These are phyloP conservation scores for Hypoxylon sp. DNA, from an alignment of 2,329 filamentous ascomycete species.

Conservation along the genomic window DNA sequence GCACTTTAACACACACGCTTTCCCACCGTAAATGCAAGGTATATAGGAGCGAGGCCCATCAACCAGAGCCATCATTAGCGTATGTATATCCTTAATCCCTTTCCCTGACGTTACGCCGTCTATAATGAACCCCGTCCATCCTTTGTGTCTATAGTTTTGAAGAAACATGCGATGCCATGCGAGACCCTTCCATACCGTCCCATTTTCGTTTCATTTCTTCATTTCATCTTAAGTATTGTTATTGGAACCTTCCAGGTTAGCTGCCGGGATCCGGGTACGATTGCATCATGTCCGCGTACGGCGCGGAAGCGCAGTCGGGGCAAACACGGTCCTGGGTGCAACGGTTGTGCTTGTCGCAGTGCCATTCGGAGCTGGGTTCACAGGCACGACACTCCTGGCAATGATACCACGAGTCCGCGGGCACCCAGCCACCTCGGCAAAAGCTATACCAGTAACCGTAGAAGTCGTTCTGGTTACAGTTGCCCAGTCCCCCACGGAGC, in stretches of 20 bases:
- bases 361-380: slow-evolving; percentile 49
- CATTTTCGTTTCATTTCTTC: neutral
- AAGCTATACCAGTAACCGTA: slow-evolving; percentile 52
- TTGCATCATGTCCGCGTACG: slow-evolving; percentile 41
- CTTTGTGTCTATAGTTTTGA: slow-evolving; percentile 20
- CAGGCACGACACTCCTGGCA: slow-evolving; percentile 51
- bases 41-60: slow-evolving; percentile 21
- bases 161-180: slow-evolving; percentile 12
- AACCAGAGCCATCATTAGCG: neutral
- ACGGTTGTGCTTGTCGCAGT: slow-evolving; percentile 50
- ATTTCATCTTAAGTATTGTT: slow-evolving; percentile 1
- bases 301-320: slow-evolving; percentile 44
- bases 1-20: slow-evolving; percentile 6
- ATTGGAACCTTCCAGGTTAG: slow-evolving; percentile 8
- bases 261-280: slow-evolving; percentile 34
- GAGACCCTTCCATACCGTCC: neutral
- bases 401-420: slow-evolving; percentile 47
- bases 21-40: slow-evolving; percentile 28
- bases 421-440: slow-evolving; percentile 50
- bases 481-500: slow-evolving; percentile 50
- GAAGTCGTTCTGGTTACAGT: slow-evolving; percentile 49
- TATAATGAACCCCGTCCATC: slow-evolving; percentile 17
- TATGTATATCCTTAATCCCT: slow-evolving; percentile 3
- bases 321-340: slow-evolving; percentile 50
- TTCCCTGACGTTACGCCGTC: slow-evolving; percentile 5